Conservation (phyloP, 2,329 filamentous ascomycete genomes). For the Venturia carpophila region DNA sequence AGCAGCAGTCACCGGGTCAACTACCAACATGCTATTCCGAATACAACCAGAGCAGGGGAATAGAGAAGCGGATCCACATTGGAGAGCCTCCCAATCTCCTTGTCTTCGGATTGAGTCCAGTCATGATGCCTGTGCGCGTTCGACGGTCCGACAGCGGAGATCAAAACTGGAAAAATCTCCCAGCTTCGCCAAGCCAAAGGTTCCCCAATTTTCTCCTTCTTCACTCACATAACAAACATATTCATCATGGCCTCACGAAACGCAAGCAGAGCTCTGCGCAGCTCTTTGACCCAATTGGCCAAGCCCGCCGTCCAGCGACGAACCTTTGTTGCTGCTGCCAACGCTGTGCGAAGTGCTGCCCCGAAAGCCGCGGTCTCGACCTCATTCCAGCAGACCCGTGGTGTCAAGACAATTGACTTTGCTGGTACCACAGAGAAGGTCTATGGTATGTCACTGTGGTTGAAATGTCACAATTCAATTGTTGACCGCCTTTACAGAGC, state of each 20-base stretch:
- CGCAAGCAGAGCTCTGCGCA: slow-evolving; percentile 56
- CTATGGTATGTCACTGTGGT: slow-evolving; percentile 57
- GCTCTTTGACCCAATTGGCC: slow-evolving; percentile 49
- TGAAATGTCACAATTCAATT: neutral
- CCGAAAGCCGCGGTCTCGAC: slow-evolving; percentile 39
- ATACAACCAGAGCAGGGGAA: no score
- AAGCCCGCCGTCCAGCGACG: slow-evolving; percentile 45
- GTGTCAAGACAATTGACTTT: slow-evolving; percentile 98
- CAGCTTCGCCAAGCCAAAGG: neutral
- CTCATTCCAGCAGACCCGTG: slow-evolving; percentile 63
- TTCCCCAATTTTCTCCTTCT: neutral
- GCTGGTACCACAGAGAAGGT: slow-evolving; percentile 91
- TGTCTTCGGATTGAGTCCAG: no score
- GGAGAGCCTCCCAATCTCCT: no score
- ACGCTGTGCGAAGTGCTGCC: slow-evolving; percentile 41
- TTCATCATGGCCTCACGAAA: slow-evolving; percentile 63
- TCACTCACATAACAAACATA: neutral
- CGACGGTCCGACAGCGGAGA: no score
- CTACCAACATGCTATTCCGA: no score
- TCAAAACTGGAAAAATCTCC: no score
- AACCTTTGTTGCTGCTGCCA: slow-evolving; percentile 52
- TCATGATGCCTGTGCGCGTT: no score
- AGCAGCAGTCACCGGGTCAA: no score
- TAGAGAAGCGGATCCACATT: no score
- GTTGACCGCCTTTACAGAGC: slow-evolving; percentile 52